Conservation (phyloP, 75 land plant genomes). For the Selaginella moellendorffii region DNA sequence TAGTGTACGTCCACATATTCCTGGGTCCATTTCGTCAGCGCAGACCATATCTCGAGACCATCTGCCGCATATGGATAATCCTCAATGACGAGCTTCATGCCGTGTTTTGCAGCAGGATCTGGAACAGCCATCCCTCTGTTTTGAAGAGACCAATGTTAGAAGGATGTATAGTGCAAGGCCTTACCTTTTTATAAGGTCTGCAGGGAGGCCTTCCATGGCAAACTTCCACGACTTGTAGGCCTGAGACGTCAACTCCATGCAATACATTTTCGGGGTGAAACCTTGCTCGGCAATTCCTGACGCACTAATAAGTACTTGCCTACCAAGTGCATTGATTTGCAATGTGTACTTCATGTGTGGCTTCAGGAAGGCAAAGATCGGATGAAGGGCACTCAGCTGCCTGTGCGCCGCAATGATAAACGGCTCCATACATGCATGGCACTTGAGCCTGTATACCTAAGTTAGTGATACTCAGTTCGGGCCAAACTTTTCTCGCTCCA, state of each 20-base stretch:
- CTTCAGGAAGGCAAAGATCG: constrained; percentile 32
- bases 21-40: constrained; percentile 21
- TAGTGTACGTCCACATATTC: constrained; percentile 23
- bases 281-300: constrained; percentile 22
- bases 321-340: constrained; percentile 41
- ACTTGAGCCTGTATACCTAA: constrained; percentile 31
- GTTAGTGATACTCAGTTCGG: background rate
- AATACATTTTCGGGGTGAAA: constrained; percentile 28
- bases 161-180: background rate
- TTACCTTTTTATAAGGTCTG: constrained; percentile 47
- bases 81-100: constrained; percentile 20
- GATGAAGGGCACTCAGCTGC: constrained; percentile 55
- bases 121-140: background rate
- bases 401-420: constrained; percentile 49
- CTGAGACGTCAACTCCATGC: constrained; percentile 45
- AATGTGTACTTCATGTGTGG: constrained; percentile 65
- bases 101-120: constrained; percentile 7
- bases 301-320: constrained; percentile 33
- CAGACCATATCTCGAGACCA: constrained; percentile 21
- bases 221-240: constrained; percentile 46
- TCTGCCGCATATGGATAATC: constrained; percentile 34
- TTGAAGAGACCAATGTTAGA: background rate
- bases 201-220: constrained; percentile 37
- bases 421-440: constrained; percentile 39
- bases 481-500: background rate